phyloP scores from a whole-genome alignment of 2,329 filamentous ascomycete species.

The Graphilbum fragrans region DNA sequence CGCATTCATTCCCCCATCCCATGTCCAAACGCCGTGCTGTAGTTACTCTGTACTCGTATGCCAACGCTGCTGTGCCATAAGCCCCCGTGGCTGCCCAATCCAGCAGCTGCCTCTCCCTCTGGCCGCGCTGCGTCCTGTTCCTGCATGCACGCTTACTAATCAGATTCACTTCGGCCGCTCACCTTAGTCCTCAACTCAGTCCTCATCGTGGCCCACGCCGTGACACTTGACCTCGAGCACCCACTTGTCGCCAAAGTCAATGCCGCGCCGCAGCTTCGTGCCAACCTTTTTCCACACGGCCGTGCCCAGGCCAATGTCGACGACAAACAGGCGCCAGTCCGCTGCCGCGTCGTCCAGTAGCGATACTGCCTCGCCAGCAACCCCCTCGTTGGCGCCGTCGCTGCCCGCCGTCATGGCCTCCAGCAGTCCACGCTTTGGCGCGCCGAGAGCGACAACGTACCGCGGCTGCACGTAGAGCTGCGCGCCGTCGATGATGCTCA shows the following conservation, averaged over 20 bases:
- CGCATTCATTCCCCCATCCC: too few species aligned
- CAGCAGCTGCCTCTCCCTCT: too few species aligned
- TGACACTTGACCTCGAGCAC: conserved; percentile 52
- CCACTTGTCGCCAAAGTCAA: conserved; percentile 85
- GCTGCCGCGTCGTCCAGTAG: conserved; percentile 27
- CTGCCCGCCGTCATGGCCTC: conserved; percentile 55
- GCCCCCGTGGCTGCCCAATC: too few species aligned
- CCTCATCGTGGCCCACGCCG: neutral
- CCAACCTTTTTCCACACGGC: conserved; percentile 78
- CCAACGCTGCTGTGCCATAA: too few species aligned
- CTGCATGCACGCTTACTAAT: too few species aligned
- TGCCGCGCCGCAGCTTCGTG: conserved; percentile 66
- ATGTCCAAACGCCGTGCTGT: too few species aligned
- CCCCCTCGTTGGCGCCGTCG: conserved; percentile 15
- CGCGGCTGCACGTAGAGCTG: conserved; percentile 71
- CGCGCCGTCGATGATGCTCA: conserved; percentile 57
- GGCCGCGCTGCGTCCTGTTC: too few species aligned
- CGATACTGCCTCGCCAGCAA: conserved; percentile 8
- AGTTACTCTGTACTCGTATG: too few species aligned
- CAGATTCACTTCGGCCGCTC: too few species aligned
- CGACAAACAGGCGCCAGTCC: conserved; percentile 71
- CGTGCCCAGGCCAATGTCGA: conserved; percentile 75
- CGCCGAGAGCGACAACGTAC: conserved; percentile 74
- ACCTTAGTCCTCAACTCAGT: too few species aligned
- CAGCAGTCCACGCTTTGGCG: conserved; percentile 73